Conservation (phyloP, 2,329 filamentous ascomycete genomes). For the Ilyonectria mors-panacis region DNA sequence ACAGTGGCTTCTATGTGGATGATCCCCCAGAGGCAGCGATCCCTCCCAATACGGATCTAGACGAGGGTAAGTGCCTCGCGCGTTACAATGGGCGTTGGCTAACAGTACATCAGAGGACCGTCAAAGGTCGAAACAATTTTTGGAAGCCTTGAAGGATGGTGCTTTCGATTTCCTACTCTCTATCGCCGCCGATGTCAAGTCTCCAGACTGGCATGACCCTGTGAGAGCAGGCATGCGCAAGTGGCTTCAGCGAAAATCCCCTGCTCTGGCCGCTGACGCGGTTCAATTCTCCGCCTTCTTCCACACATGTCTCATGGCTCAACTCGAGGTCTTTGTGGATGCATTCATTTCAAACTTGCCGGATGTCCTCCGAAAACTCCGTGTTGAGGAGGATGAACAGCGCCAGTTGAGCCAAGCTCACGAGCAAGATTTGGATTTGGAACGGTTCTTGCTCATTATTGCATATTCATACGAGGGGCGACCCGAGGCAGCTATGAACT, state of each 20-base stretch:
- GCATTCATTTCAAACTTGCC: conserved; percentile 96
- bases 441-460: conserved; percentile 92
- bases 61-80: conserved; percentile 60
- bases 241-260: conserved; percentile 86
- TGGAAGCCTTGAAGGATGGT: conserved; percentile 86
- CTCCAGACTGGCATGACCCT: conserved; percentile 89
- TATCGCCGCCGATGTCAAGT: conserved; percentile 84
- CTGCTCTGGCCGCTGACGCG: conserved; percentile 76
- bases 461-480: conserved; percentile 92
- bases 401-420: conserved; percentile 76
- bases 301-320: conserved; percentile 80
- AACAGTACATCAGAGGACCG: conserved; percentile 71
- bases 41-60: conserved; percentile 73
- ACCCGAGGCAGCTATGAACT: conserved; percentile 86
- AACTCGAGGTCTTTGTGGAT: conserved; percentile 90
- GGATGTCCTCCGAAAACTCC: conserved; percentile 88
- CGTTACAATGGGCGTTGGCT: conserved; percentile 27
- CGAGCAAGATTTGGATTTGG: conserved; percentile 81
- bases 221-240: conserved; percentile 86
- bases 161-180: conserved; percentile 94
- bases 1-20: conserved; percentile 90
- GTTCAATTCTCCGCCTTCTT: conserved; percentile 81
- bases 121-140: conserved; percentile 80
- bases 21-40: conserved; percentile 73
- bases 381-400: conserved; percentile 91